Percentiles rank a stretch among this genome's conserved stretches.
These are phyloP conservation scores for Dictyostelium discoideum DNA, from an alignment of 78 protist genomes.

Conservation along the genomic window dicty_2.7 NC_007090.3:416001-416500, in stretches of 20 bases:
- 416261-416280: no score
- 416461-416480: no score
- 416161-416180: slow-evolving; percentile 83
- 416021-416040: neutral
- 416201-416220: slow-evolving; percentile 69
- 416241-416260: no score
- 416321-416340: no score
- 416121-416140: neutral
- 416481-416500: neutral
- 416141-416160: slow-evolving; percentile 74
- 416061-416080: no score
- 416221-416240: neutral
- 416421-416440: neutral
- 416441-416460: no score
- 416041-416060: neutral
- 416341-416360: no score
- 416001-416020: slow-evolving; percentile 50
- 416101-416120: neutral
- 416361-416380: no score
- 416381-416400: neutral
- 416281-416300: no score
- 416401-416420: neutral
- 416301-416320: no score
- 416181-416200: slow-evolving; percentile 71
- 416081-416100: no score